Conservation (phyloP, 306 rosid species). For the Amphicarpaea edgeworthii region DNA sequence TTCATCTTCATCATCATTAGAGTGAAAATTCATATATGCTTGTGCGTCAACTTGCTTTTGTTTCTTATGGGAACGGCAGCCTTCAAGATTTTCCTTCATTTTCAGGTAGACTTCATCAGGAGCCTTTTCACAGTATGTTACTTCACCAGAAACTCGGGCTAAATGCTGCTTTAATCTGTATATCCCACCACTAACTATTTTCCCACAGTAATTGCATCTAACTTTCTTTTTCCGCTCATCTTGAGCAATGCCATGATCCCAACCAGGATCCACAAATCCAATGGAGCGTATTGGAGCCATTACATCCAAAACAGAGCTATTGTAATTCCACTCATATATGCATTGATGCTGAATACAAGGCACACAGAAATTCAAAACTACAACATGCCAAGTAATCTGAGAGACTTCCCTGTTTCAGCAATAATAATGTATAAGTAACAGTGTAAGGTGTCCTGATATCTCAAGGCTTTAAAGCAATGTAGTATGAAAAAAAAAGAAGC, state of each 20-base stretch:
- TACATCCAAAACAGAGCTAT: slow-evolving; percentile 45
- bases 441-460: slow-evolving; percentile 15
- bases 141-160: slow-evolving; percentile 97
- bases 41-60: slow-evolving; percentile 77
- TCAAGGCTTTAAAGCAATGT: slow-evolving; percentile 20
- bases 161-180: slow-evolving; percentile 97
- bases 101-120: slow-evolving; percentile 88
- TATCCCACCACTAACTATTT: slow-evolving; percentile 96
- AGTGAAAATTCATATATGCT: slow-evolving; percentile 70
- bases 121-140: slow-evolving; percentile 94
- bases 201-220: slow-evolving; percentile 96
- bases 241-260: slow-evolving; percentile 97
- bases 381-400: slow-evolving; percentile 43
- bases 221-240: slow-evolving; percentile 98
- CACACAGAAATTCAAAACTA: slow-evolving; percentile 35
- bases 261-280: slow-evolving; percentile 94
- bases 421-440: slow-evolving; percentile 23
- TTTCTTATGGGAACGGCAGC: slow-evolving; percentile 82
- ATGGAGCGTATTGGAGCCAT: slow-evolving; percentile 81
- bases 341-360: slow-evolving; percentile 39
- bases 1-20: slow-evolving; percentile 78
- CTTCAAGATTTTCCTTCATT: slow-evolving; percentile 93
- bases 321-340: slow-evolving; percentile 41
- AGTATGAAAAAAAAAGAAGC: not conserved
- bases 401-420: slow-evolving; percentile 39